Conservation (phyloP, 2,329 filamentous ascomycete genomes). For the Aspergillus sp. region DNA sequence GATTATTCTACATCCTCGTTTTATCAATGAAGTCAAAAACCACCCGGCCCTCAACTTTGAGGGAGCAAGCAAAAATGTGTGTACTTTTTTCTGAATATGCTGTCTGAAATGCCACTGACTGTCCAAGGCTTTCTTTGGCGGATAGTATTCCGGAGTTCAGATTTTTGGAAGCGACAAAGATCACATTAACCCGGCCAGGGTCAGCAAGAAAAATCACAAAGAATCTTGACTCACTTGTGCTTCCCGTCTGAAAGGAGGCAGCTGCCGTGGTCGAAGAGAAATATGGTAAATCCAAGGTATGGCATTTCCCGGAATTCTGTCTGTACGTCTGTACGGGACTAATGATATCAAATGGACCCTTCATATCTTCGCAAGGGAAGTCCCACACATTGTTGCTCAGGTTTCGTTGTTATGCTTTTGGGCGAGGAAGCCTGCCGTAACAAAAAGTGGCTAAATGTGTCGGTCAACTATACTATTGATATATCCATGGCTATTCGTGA, state of each 20-base stretch:
- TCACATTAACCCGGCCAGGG: slow-evolving; percentile 14
- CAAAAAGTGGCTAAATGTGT: slow-evolving; percentile 49
- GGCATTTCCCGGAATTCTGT: background rate
- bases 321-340: background rate
- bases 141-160: slow-evolving; percentile 26
- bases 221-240: slow-evolving; percentile 22
- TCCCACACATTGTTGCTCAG: slow-evolving; percentile 49
- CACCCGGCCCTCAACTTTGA: slow-evolving; percentile 24
- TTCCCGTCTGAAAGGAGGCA: slow-evolving; percentile 22
- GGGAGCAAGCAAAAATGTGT: slow-evolving; percentile 16
- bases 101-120: slow-evolving; percentile 3
- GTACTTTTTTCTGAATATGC: background rate
- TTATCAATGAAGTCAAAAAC: slow-evolving; percentile 28
- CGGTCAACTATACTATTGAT: slow-evolving; percentile 16
- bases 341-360: slow-evolving; percentile 46
- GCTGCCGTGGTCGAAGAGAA: slow-evolving; percentile 17
- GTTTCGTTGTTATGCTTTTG: slow-evolving; percentile 52
- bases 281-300: slow-evolving; percentile 20
- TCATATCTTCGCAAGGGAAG: slow-evolving; percentile 50
- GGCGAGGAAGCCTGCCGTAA: slow-evolving; percentile 48
- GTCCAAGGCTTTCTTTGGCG: slow-evolving; percentile 22
- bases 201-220: slow-evolving; percentile 28
- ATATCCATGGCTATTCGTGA: slow-evolving; percentile 23
- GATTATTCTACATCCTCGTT: slow-evolving; percentile 26
- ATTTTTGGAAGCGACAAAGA: slow-evolving; percentile 17